Percentiles rank a stretch among this genome's conserved stretches.
These are phyloP conservation scores for Rhazya stricta DNA, from an alignment of 257 asterid species.

Conservation along the genomic window DNA sequence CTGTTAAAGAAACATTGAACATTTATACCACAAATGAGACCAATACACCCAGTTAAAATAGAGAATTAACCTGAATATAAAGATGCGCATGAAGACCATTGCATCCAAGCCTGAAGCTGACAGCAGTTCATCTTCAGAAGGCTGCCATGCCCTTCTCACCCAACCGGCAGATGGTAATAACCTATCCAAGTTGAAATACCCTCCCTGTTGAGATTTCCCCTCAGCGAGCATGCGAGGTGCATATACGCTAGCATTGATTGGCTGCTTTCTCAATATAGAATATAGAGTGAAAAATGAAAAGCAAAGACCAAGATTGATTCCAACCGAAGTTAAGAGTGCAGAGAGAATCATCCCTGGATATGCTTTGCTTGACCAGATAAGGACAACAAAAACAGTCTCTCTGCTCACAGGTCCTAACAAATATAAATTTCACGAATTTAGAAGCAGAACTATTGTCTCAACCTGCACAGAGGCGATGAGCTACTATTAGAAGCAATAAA, in stretches of 20 bases:
- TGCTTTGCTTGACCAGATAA: constrained; percentile 1
- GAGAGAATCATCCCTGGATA: constrained; percentile 75
- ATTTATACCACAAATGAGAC: not conserved
- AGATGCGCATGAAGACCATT: constrained; percentile 89
- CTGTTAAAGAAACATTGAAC: not conserved
- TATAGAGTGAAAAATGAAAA: constrained; percentile 48
- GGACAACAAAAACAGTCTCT: constrained; percentile 3
- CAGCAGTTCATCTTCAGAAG: constrained; percentile 78
- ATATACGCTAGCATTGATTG: constrained; percentile 59
- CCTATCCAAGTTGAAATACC: constrained; percentile 34
- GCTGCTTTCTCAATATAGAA: constrained; percentile 64
- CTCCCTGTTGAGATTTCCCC: constrained; percentile 39
- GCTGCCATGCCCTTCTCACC: constrained; percentile 79
- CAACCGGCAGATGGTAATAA: constrained; percentile 60
- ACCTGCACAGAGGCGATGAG: not conserved
- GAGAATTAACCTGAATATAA: constrained; percentile 56
- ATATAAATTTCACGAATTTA: constrained; percentile 12
- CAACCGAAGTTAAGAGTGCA: constrained; percentile 87
- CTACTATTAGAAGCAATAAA: not conserved
- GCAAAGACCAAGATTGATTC: constrained; percentile 71
- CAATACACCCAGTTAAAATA: not conserved
- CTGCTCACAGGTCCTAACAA: not conserved
- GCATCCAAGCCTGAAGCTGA: constrained; percentile 78
- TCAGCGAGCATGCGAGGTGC: constrained; percentile 78
- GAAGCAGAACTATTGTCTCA: not conserved